A percentile compares a stretch with the other conserved stretches of the same genome.
phyloP scores from a whole-genome alignment of 441 rosid species.

The Euphorbia celastroides region DNA sequence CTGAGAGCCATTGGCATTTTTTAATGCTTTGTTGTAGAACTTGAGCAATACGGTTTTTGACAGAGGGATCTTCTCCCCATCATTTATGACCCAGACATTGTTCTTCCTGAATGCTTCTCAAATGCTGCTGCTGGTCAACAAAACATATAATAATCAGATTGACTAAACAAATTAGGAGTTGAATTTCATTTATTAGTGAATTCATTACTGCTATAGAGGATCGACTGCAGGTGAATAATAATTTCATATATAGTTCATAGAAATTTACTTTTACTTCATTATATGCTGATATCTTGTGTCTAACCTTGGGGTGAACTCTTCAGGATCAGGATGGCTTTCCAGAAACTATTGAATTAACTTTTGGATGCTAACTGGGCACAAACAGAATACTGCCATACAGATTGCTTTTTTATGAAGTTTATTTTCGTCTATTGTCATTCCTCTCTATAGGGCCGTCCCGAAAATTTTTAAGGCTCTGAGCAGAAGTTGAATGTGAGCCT shows the following conservation, averaged over 20 bases:
- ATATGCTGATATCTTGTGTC: background rate
- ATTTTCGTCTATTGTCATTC: background rate
- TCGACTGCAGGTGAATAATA: constrained; percentile 70
- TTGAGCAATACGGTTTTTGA: constrained; percentile 87
- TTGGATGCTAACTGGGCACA: constrained; percentile 87
- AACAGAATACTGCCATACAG: constrained; percentile 75
- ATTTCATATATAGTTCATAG: constrained; percentile 15
- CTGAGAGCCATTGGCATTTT: constrained; percentile 59
- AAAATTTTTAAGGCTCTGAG: no score
- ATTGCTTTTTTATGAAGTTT: constrained; percentile 52
- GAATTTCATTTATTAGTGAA: no score
- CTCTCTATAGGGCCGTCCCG: background rate
- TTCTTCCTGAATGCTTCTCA: constrained; percentile 99
- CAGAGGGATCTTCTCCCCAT: constrained; percentile 91
- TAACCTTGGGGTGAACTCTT: constrained; percentile 1
- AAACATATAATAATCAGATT: constrained; percentile 25
- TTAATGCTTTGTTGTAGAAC: constrained; percentile 73
- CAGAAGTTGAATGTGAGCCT: no score
- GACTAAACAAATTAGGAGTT: constrained; percentile 14
- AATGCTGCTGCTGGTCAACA: constrained; percentile 79
- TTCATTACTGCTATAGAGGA: constrained; percentile 98
- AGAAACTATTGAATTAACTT: constrained; percentile 71
- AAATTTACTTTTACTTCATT: constrained; percentile 3
- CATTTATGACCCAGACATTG: constrained; percentile 91
- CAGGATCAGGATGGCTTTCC: constrained; percentile 76